Percentiles rank a stretch among this genome's conserved stretches.
These are phyloP conservation scores for Fusarium nodosum DNA, from an alignment of 2,329 filamentous ascomycete genomes.

Conservation along the genomic window DNA sequence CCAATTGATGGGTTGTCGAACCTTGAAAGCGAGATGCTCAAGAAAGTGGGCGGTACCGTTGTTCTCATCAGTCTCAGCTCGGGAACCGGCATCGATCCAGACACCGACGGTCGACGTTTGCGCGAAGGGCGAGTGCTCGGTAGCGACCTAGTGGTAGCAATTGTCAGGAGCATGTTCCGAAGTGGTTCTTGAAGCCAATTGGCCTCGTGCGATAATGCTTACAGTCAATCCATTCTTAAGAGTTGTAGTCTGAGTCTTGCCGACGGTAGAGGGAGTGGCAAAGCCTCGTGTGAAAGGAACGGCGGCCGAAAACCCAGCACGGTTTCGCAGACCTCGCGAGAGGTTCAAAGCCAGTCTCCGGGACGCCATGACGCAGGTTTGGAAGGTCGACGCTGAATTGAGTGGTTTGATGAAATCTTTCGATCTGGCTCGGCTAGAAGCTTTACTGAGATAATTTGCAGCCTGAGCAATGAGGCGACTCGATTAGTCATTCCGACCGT, in stretches of 20 bases:
- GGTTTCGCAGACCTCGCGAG: slow-evolving; percentile 88
- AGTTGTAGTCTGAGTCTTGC: slow-evolving; percentile 95
- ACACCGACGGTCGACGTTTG: slow-evolving; percentile 98
- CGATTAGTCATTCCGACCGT: slow-evolving; percentile 59
- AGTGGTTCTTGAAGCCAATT: slow-evolving; percentile 56
- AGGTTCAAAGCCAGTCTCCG: slow-evolving; percentile 97
- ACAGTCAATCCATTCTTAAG: slow-evolving; percentile 98
- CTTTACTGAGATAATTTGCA: slow-evolving; percentile 61
- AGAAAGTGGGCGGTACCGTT: slow-evolving; percentile 99
- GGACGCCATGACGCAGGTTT: slow-evolving; percentile 84
- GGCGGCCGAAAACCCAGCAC: slow-evolving; percentile 84
- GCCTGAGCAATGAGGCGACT: slow-evolving; percentile 59
- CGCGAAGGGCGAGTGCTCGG: slow-evolving; percentile 97
- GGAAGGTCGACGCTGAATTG: slow-evolving; percentile 64
- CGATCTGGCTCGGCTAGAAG: slow-evolving; percentile 61
- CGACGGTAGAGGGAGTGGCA: slow-evolving; percentile 83
- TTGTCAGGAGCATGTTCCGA: slow-evolving; percentile 47
- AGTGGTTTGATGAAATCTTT: slow-evolving; percentile 70
- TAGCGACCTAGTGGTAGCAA: slow-evolving; percentile 79
- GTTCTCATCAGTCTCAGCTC: slow-evolving; percentile 97
- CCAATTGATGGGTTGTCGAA: slow-evolving; percentile 59
- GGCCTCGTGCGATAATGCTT: slow-evolving; percentile 55
- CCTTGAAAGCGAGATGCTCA: slow-evolving; percentile 99
- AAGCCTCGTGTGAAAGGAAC: slow-evolving; percentile 86
- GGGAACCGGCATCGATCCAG: slow-evolving; percentile 99